phyloP scores from a whole-genome alignment of 2,329 filamentous ascomycete species.

The Fusarium longipes region DNA sequence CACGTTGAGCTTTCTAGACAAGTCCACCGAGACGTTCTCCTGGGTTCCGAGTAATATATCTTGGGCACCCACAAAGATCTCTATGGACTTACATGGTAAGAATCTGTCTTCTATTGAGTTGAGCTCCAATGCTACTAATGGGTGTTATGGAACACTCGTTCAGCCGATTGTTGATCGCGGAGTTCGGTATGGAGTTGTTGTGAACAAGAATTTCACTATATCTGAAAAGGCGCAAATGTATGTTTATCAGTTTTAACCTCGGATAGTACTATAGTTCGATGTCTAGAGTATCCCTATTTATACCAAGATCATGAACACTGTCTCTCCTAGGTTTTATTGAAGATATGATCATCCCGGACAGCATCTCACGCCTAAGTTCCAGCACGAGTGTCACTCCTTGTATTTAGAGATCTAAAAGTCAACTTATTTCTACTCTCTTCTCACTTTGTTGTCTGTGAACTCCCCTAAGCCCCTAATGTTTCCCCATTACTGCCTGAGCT shows the following conservation, averaged over 20 bases:
- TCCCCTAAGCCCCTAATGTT: too few relatives aligned
- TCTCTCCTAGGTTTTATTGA: too few relatives aligned
- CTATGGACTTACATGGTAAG: neutral
- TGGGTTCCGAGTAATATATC: neutral
- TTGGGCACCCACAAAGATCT: neutral
- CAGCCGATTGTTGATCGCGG: neutral
- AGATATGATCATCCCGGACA: too few relatives aligned
- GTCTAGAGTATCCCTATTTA: neutral
- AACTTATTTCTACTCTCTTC: too few relatives aligned
- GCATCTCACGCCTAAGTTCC: too few relatives aligned
- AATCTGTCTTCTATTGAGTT: neutral
- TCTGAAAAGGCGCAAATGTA: neutral
- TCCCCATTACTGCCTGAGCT: too few relatives aligned
- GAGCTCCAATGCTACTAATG: neutral
- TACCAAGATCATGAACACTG: too few relatives aligned
- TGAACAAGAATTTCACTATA: neutral
- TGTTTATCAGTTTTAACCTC: neutral
- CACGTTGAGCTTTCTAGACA: neutral
- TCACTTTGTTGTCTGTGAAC: too few relatives aligned
- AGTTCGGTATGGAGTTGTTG: neutral
- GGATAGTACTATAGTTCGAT: neutral
- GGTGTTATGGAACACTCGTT: neutral
- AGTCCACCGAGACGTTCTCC: neutral
- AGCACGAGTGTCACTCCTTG: too few relatives aligned
- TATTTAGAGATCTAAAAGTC: too few relatives aligned